Base-by-base conservation (phyloP, 2,329 filamentous ascomycete genomes). In the Fusarium foetens region DNA sequence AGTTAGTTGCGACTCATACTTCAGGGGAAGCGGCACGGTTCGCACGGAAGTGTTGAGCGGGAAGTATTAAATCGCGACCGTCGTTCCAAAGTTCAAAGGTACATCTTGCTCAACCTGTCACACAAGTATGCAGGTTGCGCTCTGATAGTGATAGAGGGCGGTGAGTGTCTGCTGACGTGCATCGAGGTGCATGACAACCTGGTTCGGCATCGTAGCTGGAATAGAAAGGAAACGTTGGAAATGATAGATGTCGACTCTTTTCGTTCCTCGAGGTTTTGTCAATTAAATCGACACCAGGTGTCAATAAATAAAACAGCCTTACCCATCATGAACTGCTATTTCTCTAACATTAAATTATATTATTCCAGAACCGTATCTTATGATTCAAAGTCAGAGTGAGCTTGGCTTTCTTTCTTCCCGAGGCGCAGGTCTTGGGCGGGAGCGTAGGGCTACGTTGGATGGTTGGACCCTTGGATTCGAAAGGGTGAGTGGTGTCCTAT, bases 161-260 rank as follows among this genome's bases (percentile, higher is more conserved):
- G 70, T 71, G 70, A 71, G 63, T 60, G 49, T 67, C 61, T 71
- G 70, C 70, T 73, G 70, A 73, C 54, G 42, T 73, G 70, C 70
- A 41, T 66, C 45, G 36, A 59, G 45, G 61, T 62, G 57, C 53
- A 70, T 70, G 41, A 39, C 46, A 57, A 51, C 61, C 64, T 63
- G 48, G 58, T 27, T 53, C 58, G 9, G 25, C 31, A 45, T 38
- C 31, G 19, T n/a, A 35, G 46, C 19, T 36, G 33, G 33, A 39
- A 27, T 21, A 39, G 49, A 53, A 53, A 53, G 19, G 8, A n/a
- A 53, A 53, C 48, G 11, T 16, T 27, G 49, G 19, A 39, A n/a
- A 38, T 39, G 33, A 17, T 41, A n/a, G 23, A 52, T 17, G 35
- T 27, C 19, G 25, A 38, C 13, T 38, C 31, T 27, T 38, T 25